Conservation (phyloP, 2,329 filamentous ascomycete genomes). For the Proliferodiscus dingleyae region DNA sequence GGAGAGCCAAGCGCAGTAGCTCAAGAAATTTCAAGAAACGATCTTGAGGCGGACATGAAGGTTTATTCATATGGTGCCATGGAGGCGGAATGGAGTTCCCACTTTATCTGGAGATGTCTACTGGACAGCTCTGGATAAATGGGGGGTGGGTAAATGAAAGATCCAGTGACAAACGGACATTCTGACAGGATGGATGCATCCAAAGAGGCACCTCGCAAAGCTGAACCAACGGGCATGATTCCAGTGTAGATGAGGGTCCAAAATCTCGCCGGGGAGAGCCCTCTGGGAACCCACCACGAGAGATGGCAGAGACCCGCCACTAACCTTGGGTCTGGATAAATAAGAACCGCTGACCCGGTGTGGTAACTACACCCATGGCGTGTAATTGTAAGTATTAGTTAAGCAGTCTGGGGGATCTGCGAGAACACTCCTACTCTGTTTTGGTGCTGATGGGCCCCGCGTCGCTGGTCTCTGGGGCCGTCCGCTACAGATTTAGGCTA, state of each 20-base stretch:
- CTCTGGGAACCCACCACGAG: too few species aligned
- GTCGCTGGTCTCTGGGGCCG: background rate
- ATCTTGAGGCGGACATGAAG: too few species aligned
- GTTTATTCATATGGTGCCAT: too few species aligned
- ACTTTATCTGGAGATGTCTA: conserved; percentile 4
- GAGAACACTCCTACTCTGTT: too few species aligned
- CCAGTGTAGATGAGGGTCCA: background rate
- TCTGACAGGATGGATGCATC: background rate
- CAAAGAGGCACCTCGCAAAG: conserved; percentile 2
- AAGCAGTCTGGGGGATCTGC: too few species aligned
- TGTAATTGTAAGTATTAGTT: too few species aligned
- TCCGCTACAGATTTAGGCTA: background rate
- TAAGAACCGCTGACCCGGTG: too few species aligned
- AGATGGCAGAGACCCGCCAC: too few species aligned
- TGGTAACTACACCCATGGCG: too few species aligned
- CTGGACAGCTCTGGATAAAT: conserved; percentile 22
- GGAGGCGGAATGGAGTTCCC: background rate
- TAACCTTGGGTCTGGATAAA: too few species aligned
- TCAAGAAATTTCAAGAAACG: too few species aligned
- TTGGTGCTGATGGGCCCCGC: background rate
- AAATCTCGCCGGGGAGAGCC: background rate
- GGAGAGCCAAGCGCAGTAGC: too few species aligned
- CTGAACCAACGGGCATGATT: background rate
- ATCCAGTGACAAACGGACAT: background rate
- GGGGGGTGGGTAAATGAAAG: conserved; percentile 9